Evolutionary conservation across 1,284 basidiomycete genomes (phyloP).

Genomic region (Phaffia rhodozyma): DNA sequence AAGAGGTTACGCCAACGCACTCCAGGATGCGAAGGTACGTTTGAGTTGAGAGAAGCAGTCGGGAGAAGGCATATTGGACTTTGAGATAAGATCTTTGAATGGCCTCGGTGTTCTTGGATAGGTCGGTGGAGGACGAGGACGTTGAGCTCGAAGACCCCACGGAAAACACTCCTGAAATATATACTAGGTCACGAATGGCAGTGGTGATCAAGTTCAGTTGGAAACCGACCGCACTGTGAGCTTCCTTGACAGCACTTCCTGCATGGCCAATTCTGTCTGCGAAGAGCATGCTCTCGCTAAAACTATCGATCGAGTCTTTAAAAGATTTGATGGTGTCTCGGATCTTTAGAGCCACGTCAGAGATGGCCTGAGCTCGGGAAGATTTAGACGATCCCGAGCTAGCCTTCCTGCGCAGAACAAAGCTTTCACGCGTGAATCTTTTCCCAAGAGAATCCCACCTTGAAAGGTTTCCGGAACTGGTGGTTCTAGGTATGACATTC

Average conservation of each 20-base stretch:
- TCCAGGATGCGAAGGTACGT: neutral
- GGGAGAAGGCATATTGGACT: conserved; percentile 38
- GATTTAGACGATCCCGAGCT: conserved; percentile 6
- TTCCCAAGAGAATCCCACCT: neutral
- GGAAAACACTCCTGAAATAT: conserved; percentile 23
- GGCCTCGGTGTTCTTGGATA: conserved; percentile 19
- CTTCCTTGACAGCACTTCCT: conserved; percentile 40
- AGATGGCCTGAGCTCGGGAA: conserved; percentile 12
- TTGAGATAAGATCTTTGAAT: conserved; percentile 36
- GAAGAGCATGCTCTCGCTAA: neutral
- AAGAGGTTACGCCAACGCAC: neutral
- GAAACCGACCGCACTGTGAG: conserved; percentile 53
- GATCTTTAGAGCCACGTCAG: conserved; percentile 17
- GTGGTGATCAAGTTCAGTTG: conserved; percentile 43
- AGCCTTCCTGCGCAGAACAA: neutral
- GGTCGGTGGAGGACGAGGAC: conserved; percentile 9
- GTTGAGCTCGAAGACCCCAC: neutral
- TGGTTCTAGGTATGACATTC: neutral
- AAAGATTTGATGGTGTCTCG: conserved; percentile 5
- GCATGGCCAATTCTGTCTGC: neutral
- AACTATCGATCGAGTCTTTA: neutral
- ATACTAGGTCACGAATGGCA: conserved; percentile 42
- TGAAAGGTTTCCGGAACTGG: neutral
- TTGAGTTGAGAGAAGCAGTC: conserved; percentile 37
- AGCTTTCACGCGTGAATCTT: too few species aligned